Conservation (phyloP, 176 grass and related monocot genomes). For the Cenchrus purpureus region DNA sequence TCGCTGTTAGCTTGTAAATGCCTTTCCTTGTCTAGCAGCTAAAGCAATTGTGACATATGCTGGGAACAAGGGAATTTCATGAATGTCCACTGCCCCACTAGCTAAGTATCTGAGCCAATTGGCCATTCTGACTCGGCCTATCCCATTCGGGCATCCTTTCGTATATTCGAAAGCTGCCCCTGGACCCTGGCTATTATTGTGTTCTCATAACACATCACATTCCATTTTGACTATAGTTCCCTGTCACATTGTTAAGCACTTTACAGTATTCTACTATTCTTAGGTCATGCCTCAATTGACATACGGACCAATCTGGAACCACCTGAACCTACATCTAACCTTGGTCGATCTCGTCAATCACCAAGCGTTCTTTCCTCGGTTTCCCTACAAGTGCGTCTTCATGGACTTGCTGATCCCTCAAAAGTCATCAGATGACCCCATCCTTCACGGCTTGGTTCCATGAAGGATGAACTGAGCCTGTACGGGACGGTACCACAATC, state of each 20-base stretch:
- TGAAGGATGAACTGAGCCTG: no score
- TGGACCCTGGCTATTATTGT: conserved; percentile 16
- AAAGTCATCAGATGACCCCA: no score
- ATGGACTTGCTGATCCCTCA: no score
- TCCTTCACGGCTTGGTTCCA: no score
- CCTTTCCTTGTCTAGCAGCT: conserved; percentile 8
- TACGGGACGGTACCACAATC: no score
- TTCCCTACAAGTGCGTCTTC: no score
- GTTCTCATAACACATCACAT: not conserved
- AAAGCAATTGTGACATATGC: conserved; percentile 11
- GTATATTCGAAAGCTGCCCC: conserved; percentile 12
- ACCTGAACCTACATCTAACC: no score
- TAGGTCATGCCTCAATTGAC: no score
- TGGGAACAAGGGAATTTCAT: conserved; percentile 22
- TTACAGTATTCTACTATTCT: not conserved
- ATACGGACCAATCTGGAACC: no score
- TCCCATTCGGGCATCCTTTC: conserved; percentile 23
- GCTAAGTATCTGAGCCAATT: conserved; percentile 6
- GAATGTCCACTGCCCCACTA: conserved; percentile 3
- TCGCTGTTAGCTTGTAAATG: conserved; percentile 19
- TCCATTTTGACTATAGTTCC: conserved; percentile 2
- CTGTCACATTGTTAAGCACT: not conserved
- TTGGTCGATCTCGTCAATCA: no score
- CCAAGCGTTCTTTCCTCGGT: no score
- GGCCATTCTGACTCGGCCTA: not conserved